Evolutionary conservation across 192 early-diverging fungal genomes (phyloP), one percentile per base, ranked within the genome.

Genomic region (Gigaspora rosea): DNA sequence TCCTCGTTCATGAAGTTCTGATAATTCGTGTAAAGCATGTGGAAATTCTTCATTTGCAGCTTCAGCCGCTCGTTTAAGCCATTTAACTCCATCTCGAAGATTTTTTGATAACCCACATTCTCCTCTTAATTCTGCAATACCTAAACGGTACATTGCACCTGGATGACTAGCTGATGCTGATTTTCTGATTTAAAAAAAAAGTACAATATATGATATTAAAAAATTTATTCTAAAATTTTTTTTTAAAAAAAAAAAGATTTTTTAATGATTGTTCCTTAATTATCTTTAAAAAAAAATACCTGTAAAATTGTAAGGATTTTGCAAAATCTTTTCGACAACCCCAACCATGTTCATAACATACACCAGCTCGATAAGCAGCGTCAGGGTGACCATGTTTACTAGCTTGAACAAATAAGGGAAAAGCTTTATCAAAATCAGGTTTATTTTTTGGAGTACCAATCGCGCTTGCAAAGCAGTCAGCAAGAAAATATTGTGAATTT

Each of bases 251-350:
- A n/a, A n/a, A n/a, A n/a, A n/a, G n/a, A n/a, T 41, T 41, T 41
- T 41, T 41, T 41, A 0, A 41, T 41, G 0, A 41, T 41, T 7
- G 7, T 41, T 41, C 2, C 7, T 57, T n/a, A 57, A 57, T n/a
- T 57, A 57, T 66, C 7, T 46, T 41, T 27, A 27, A 27, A 27
- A 27, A 11, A 4, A n/a, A 18, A 76, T 84, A 89, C 88, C 82
- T 89, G 78, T 94, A 95, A 72, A 92, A 92, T 58, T 90, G 86
- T 57, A 88, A 79, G n/a, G 92, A 87, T 20, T 89, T 85, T n/a
- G 85, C 78, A 70, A 73, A 78, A 64, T 86, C 85, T 79, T 86
- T 90, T 20, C 85, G 84, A 56, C 82, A 85, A 16, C 94, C 94
- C 56, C 84, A 64, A 32, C 90, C 92, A 72, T 87, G 78, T 78